phyloP scores from a whole-genome alignment of 129 eudicot species.

The Calendula officinalis region DNA sequence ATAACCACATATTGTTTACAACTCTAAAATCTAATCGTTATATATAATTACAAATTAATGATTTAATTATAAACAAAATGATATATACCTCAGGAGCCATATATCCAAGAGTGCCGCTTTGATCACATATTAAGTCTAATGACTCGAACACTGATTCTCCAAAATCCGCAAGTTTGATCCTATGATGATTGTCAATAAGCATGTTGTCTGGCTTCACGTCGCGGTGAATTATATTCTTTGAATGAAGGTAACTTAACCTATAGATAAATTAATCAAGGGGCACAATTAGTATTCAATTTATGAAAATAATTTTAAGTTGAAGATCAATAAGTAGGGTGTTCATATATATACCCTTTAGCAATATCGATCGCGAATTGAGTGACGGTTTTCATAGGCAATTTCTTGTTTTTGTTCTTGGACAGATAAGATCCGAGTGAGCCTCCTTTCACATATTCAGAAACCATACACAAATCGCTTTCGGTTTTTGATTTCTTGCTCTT shows the following conservation, averaged over 20 bases:
- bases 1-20: not conserved
- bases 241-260: conserved; percentile 55
- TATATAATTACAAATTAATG: not conserved
- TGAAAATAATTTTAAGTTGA: not conserved
- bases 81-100: conserved; percentile 62
- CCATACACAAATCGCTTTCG: conserved; percentile 31
- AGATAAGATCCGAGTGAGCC: conserved; percentile 40
- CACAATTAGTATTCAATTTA: not conserved
- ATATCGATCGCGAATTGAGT: conserved; percentile 37
- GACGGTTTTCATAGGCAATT: conserved; percentile 30
- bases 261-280: not conserved
- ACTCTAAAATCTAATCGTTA: not conserved
- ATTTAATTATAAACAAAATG: not conserved
- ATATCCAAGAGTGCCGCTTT: conserved; percentile 53
- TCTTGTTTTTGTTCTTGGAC: conserved; percentile 22
- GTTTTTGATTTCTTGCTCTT: conserved; percentile 20
- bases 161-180: conserved; percentile 37
- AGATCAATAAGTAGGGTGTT: not conserved
- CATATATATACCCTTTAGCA: conserved; percentile 37
- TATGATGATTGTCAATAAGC: conserved; percentile 39
- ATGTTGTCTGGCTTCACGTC: conserved; percentile 49
- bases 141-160: conserved; percentile 39
- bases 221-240: conserved; percentile 46
- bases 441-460: conserved; percentile 34
- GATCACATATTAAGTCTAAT: conserved; percentile 34